Base-by-base conservation (phyloP, 2,329 filamentous ascomycete species). In the Drechmeria coniospora region DNA sequence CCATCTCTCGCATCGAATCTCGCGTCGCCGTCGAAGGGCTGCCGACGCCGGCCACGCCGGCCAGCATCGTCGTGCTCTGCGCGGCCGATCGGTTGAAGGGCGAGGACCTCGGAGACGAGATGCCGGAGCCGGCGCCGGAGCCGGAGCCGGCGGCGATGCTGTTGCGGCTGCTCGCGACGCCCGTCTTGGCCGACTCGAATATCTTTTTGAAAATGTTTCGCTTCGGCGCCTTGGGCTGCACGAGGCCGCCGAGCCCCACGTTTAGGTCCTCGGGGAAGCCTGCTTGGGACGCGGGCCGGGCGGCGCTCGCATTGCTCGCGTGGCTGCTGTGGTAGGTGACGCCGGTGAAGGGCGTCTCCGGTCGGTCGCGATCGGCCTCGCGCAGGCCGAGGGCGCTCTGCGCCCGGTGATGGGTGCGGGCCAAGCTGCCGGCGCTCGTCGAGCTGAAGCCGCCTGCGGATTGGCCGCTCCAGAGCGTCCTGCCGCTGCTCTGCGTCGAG, bases 181-280 rank as follows among this genome's bases (percentile, higher is more conserved):
- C 83, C 0, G 87, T 94, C 57, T 92, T 94, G 11, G 86, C 87
- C 3, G 82, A 83, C 38, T 93, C 86, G 17, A 94, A 72, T 41
- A 95, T 87, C 46, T 92, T 92, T 53, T 87, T 90, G 63, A 95
- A 90, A 45, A 95, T 92, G 26, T 83, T 87, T 35, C 77, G 76
- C 50, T 83, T 90, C 36, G 81, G 83, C 1, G 74, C 64, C 53
- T 86, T 79, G 0, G 84, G 84, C 34, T 65, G 59, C 6, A 74
- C 63, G 7, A 95, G 65, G 1, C 87, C 86, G 22, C 87, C 87
- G 5, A 94, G 63, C 1, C 78, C 68, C 21, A 74, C 68, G 13
- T 68, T 65, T 1, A 66, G 65, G 26, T 86, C 79, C 13, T 75
- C 71, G 2, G 67, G 56, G 30, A 72, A 75, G 1, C 70, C 76